These are phyloP conservation scores for Rhodotorula glutinis DNA, from an alignment of 1,284 basidiomycete species.

Conservation along the genomic window DNA sequence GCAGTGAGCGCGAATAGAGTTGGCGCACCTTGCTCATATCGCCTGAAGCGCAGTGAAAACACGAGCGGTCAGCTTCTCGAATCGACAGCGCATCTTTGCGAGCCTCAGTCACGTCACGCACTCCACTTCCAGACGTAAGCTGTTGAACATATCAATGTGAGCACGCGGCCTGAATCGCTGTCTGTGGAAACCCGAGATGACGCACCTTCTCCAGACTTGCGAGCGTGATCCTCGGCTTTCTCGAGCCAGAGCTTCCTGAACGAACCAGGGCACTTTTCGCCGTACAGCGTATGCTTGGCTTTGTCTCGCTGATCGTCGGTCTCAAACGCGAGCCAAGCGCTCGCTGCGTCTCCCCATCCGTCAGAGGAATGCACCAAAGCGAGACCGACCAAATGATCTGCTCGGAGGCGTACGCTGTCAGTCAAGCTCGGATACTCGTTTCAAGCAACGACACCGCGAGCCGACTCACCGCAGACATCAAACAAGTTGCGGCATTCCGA, in stretches of 20 bases:
- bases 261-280: not conserved
- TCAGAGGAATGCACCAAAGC: not conserved
- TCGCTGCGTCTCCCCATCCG: too few species aligned
- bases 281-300: not conserved
- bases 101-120: too few species aligned
- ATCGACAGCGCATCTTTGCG: too few species aligned
- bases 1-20: too few species aligned
- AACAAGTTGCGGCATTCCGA: slow-evolving; percentile 14
- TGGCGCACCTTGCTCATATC: slow-evolving; percentile 13
- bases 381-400: slow-evolving; percentile 16
- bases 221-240: not conserved
- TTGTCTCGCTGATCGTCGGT: not conserved
- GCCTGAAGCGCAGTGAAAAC: not conserved
- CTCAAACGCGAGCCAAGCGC: slow-evolving; percentile 17
- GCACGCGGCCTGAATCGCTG: too few species aligned
- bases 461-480: slow-evolving; percentile 3
- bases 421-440: not conserved
- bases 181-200: not conserved
- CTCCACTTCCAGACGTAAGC: slow-evolving; percentile 19
- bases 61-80: too few species aligned
- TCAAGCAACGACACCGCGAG: too few species aligned
- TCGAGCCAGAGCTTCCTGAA: slow-evolving; percentile 15
- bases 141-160: not conserved
- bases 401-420: too few species aligned
- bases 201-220: slow-evolving; percentile 5